Conservation (phyloP, 148 eudicot genomes). For the Diospyros lotus region DNA sequence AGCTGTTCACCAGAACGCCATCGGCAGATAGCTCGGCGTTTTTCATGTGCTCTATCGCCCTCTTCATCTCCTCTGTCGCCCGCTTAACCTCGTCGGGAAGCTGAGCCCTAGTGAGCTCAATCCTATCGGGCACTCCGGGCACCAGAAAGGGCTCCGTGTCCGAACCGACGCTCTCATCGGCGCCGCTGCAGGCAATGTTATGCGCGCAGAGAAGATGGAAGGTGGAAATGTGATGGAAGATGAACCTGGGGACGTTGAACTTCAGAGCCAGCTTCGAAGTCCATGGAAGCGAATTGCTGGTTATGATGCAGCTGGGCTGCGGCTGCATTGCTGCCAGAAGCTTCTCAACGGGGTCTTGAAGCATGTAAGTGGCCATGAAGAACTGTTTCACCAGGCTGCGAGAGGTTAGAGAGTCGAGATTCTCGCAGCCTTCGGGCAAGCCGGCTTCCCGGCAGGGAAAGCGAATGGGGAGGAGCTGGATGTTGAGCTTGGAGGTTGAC, state of each 20-base stretch:
- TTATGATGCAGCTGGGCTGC: conserved; percentile 20
- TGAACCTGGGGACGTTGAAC: conserved; percentile 27
- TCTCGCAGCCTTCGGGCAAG: conserved; percentile 34
- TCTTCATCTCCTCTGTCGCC: background rate
- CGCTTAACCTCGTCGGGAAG: conserved; percentile 5
- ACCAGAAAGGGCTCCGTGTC: conserved; percentile 20
- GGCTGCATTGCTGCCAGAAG: conserved; percentile 9
- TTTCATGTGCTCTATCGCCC: background rate
- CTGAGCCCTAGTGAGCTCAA: conserved; percentile 30
- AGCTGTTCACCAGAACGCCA: conserved; percentile 6
- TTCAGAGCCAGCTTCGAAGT: conserved; percentile 17
- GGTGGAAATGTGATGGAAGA: conserved; percentile 23
- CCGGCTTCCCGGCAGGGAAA: conserved; percentile 28
- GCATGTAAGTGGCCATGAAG: conserved; percentile 16
- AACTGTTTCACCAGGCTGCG: conserved; percentile 7
- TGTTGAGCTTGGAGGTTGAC: conserved; percentile 8
- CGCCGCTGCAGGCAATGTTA: background rate
- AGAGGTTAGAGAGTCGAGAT: conserved; percentile 28
- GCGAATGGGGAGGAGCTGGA: conserved; percentile 10
- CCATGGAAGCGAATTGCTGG: conserved; percentile 30
- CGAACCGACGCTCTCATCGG: background rate
- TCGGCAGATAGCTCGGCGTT: background rate
- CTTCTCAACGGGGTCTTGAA: conserved; percentile 16
- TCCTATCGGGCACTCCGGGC: conserved; percentile 22
- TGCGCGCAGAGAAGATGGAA: conserved; percentile 22